These are phyloP conservation scores for Solanum appendiculatum DNA, from an alignment of 257 asterid genomes.

Conservation along the genomic window DNA sequence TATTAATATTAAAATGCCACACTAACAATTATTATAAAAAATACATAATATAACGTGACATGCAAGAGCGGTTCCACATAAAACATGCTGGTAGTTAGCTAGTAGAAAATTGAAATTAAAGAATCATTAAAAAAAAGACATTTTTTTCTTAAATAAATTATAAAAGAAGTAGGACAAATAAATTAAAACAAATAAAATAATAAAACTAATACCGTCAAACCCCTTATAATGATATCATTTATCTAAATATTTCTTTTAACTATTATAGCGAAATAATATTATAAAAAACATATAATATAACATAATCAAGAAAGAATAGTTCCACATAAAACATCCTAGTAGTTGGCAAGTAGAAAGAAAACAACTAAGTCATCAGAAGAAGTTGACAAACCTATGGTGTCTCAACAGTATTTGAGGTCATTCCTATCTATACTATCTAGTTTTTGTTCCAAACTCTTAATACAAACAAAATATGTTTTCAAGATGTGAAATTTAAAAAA, in stretches of 20 bases:
- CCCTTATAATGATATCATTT: too few relatives aligned
- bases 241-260: too few relatives aligned
- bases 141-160: too few relatives aligned
- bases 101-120: neutral
- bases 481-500: neutral
- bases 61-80: neutral
- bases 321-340: neutral
- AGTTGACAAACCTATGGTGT: neutral
- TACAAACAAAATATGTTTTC: neutral
- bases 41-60: too few relatives aligned
- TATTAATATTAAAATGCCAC: too few relatives aligned
- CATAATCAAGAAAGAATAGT: neutral
- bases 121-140: too few relatives aligned
- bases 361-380: neutral
- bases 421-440: neutral
- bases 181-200: too few relatives aligned
- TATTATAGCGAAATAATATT: too few relatives aligned
- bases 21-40: too few relatives aligned
- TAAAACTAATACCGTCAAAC: too few relatives aligned
- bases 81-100: too few relatives aligned
- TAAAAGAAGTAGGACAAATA: neutral
- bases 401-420: neutral
- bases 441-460: too few relatives aligned
- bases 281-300: neutral
- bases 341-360: neutral